Conservation (phyloP, 441 rosid genomes). For the Euphorbia celastroides region DNA sequence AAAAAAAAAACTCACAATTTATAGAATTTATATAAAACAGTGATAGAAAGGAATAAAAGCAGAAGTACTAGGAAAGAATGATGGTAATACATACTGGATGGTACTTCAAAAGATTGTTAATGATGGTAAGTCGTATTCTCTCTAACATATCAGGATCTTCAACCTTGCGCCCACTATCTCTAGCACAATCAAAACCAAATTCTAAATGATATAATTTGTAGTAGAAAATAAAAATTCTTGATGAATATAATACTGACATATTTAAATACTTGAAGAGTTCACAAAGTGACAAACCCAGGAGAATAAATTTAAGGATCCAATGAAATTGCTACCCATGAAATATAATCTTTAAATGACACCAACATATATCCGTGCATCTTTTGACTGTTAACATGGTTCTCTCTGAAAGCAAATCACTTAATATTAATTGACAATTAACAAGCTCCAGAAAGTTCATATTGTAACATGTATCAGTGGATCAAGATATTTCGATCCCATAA, state of each 20-base stretch:
- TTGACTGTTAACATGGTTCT: not conserved
- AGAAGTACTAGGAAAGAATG: not conserved
- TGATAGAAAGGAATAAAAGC: not conserved
- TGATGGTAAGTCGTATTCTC: conserved; percentile 85
- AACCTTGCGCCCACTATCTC: conserved; percentile 89
- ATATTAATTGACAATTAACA: not conserved
- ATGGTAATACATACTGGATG: conserved; percentile 68
- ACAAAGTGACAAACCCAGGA: not conserved
- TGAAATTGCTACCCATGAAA: not conserved
- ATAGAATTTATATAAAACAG: conserved; percentile 1
- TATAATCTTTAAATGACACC: not conserved
- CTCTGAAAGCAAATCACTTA: not conserved
- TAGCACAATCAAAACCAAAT: conserved; percentile 31
- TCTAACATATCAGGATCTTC: conserved; percentile 91
- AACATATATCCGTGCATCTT: not conserved
- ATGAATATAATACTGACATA: not conserved
- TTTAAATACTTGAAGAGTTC: conserved; percentile 3
- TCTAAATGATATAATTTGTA: conserved; percentile 17
- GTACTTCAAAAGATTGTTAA: conserved; percentile 87
- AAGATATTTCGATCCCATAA: not conserved
- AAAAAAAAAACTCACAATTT: not conserved
- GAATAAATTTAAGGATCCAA: not conserved
- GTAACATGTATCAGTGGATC: not conserved
- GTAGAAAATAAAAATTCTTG: not conserved
- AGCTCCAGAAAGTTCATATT: not conserved